Base-by-base conservation (phyloP, 2,329 filamentous ascomycete species). In the Hypoxylon sp. region DNA sequence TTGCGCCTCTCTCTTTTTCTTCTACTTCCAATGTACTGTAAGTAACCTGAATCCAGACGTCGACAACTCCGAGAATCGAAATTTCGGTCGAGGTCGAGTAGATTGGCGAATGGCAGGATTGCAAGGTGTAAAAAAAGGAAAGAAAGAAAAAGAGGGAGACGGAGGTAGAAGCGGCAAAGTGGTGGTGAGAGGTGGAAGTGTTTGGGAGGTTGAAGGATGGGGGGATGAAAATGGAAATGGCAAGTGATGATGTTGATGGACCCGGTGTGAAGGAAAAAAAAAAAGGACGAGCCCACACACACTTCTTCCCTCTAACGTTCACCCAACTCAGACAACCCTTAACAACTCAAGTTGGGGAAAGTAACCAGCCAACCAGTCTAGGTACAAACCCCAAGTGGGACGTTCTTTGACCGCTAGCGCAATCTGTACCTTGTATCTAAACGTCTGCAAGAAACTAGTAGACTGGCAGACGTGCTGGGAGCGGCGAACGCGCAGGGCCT, bases 31-130 rank as follows among this genome's bases (percentile, higher is more conserved):
- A 60, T 61, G 21, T 57, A 56, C 56, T 49, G 63, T 46, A 67
- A 51, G 49, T 63, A 71, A 70, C 73, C 67, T 71, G 72, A 75
- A 75, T 71, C 73, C 73, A 67, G 60, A 69, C 66, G 73, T 71
- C 71, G 71, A 74, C 71, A 63, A 51, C 58, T 66, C 67, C 67
- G 67, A 71, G 63, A 68, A 70, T 68, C 65, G 63, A 70, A 69
- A 64, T 61, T 68, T 70, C 67, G 66, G 70, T 66, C 59, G 67
- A 73, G 53, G 70, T 72, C 72, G 72, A 67, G 36, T 63, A 63
- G 38, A 60, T 70, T 73, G 63, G 56, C 68, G 57, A 62, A 43
- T 23, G 56, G 43, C 58, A 60, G 68, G 67, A 69, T 71, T 67
- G 53, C 64, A 41, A 69, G 66, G 64, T 52, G 41, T 66, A 68